phyloP scores from a whole-genome alignment of 2,329 filamentous ascomycete species.

The Cladosporium sp. region DNA sequence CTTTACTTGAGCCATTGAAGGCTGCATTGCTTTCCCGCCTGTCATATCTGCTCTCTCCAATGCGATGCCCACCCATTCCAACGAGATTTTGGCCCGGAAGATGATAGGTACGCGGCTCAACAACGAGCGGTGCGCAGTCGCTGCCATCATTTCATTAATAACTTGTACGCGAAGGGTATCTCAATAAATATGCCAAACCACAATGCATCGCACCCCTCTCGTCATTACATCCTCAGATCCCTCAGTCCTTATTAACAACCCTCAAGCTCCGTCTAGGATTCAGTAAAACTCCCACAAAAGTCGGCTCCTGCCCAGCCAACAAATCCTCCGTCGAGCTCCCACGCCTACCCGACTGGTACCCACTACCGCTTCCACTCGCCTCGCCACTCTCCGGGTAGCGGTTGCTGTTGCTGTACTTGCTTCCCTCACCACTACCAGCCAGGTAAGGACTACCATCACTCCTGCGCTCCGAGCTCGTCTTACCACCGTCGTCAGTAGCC shows the following conservation, averaged over 20 bases:
- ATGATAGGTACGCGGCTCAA: too few relatives aligned
- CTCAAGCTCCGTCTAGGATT: conserved; percentile 65
- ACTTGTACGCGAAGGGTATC: conserved; percentile 9
- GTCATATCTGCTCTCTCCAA: too few relatives aligned
- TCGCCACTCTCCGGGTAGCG: conserved; percentile 17
- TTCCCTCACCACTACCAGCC: conserved; percentile 23
- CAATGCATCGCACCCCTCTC: not conserved
- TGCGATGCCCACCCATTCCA: too few relatives aligned
- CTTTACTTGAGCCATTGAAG: too few relatives aligned
- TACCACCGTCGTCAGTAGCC: conserved; percentile 20
- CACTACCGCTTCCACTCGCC: conserved; percentile 26
- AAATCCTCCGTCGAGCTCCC: conserved; percentile 50
- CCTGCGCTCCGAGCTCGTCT: conserved; percentile 18
- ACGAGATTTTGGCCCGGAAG: too few relatives aligned
- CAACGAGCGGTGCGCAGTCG: too few relatives aligned
- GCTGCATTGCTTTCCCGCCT: too few relatives aligned
- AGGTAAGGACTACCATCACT: conserved; percentile 22
- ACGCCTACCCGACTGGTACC: conserved; percentile 32
- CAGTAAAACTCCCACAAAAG: conserved; percentile 63
- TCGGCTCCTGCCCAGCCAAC: conserved; percentile 61
- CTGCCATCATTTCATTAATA: too few relatives aligned
- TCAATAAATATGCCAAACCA: not conserved
- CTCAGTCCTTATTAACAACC: conserved; percentile 60
- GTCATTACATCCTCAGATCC: not conserved
- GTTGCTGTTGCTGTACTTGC: conserved; percentile 14